Evolutionary conservation across 2,329 filamentous ascomycete species (phyloP).

Genomic region (Curvularia hawaiiensis): DNA sequence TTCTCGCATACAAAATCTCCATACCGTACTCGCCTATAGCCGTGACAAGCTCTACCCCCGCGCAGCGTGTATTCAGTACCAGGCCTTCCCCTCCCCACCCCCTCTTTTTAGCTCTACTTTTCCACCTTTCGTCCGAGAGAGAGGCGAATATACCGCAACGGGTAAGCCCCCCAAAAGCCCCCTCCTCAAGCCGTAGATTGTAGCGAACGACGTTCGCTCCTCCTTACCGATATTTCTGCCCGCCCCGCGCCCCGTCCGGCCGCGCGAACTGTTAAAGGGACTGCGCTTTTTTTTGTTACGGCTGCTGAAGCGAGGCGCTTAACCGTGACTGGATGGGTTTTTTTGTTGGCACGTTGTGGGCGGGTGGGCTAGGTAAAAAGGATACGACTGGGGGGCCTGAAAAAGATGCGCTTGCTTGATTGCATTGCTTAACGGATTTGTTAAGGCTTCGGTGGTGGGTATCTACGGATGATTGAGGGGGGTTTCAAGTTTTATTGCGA

Average conservation of each 20-base stretch:
- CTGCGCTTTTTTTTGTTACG: neutral
- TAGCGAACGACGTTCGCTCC: slow-evolving; percentile 16
- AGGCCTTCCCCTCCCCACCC: neutral
- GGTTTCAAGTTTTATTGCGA: neutral
- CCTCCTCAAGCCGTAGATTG: slow-evolving; percentile 14
- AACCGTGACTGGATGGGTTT: no score
- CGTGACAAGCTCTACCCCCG: neutral
- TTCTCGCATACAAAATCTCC: neutral
- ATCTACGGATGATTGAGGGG: no score
- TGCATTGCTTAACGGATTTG: neutral
- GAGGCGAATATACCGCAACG: slow-evolving; percentile 1
- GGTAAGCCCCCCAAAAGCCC: neutral
- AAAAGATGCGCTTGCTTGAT: neutral
- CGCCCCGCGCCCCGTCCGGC: neutral
- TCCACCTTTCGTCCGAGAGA: neutral
- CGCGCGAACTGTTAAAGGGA: neutral
- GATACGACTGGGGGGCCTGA: neutral
- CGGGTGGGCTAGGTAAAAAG: no score
- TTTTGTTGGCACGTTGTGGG: neutral
- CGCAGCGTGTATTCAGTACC: neutral
- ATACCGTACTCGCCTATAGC: neutral
- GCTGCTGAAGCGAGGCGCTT: no score
- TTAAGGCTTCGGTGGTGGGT: no score
- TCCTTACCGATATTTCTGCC: neutral
- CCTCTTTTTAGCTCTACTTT: neutral